Percentiles rank a stretch among this genome's conserved stretches.
These are phyloP conservation scores for Tylopilus intermedius DNA, from an alignment of 768 basidiomycete genomes.

Conservation along the genomic window DNA sequence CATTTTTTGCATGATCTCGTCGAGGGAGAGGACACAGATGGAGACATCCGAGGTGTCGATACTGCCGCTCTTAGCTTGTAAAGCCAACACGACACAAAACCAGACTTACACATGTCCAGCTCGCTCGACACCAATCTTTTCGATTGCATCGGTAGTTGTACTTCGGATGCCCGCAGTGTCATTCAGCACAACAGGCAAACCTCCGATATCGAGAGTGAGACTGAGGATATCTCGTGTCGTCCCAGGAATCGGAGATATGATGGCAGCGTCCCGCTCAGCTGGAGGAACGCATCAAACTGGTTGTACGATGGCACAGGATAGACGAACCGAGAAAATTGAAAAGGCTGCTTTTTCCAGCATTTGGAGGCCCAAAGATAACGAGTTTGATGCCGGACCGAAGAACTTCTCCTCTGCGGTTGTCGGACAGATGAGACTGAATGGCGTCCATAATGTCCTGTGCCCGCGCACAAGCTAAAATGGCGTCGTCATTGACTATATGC, in stretches of 20 bases:
- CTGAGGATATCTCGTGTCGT: conserved; percentile 88
- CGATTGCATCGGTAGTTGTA: conserved; percentile 62
- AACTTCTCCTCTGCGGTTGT: conserved; percentile 77
- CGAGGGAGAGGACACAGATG: conserved; percentile 77
- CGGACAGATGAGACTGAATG: conserved; percentile 57
- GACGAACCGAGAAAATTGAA: conserved; percentile 74
- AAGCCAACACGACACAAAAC: not conserved
- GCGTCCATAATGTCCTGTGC: conserved; percentile 44
- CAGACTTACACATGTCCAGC: conserved; percentile 60
- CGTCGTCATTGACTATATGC: not conserved
- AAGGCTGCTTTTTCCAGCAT: conserved; percentile 89
- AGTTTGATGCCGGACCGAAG: conserved; percentile 76
- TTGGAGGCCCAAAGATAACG: conserved; percentile 89
- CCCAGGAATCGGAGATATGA: conserved; percentile 82
- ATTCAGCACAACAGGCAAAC: conserved; percentile 71
- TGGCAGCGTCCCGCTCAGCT: conserved; percentile 87
- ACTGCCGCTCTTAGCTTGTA: conserved; percentile 34
- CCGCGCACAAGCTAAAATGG: conserved; percentile 45
- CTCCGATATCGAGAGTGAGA: conserved; percentile 82
- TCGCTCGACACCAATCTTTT: conserved; percentile 75
- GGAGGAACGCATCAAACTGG: not conserved
- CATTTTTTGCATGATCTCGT: conserved; percentile 32
- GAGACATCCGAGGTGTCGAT: conserved; percentile 64
- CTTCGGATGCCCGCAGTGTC: conserved; percentile 84
- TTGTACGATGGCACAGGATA: not conserved